Percentiles rank a stretch among this genome's conserved stretches.
phyloP scores from a whole-genome alignment of 768 basidiomycete genomes.

The Glaciozyma antarctica region DNA sequence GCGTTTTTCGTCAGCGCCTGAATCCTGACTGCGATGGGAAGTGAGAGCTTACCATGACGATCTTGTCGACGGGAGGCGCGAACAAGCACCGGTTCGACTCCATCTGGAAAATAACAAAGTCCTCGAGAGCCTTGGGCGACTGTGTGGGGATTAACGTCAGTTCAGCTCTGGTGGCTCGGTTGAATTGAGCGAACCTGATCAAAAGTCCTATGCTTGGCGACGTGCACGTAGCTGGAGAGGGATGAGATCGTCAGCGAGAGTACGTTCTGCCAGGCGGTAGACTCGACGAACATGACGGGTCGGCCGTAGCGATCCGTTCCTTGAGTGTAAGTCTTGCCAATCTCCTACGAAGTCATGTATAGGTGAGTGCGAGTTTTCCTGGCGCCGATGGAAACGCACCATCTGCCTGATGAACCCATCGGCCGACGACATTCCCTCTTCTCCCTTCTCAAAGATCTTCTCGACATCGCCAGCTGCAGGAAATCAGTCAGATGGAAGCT shows the following conservation, averaged over 20 bases:
- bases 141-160: neutral
- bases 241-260: neutral
- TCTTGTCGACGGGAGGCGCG: constrained; percentile 18
- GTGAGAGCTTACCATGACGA: constrained; percentile 10
- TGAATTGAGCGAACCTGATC: neutral
- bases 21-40: no score
- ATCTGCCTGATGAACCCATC: constrained; percentile 33
- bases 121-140: constrained; percentile 25
- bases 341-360: neutral
- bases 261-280: no score
- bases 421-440: constrained; percentile 29
- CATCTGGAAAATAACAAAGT: constrained; percentile 32
- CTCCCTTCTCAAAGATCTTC: constrained; percentile 30
- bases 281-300: constrained; percentile 24
- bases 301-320: constrained; percentile 31
- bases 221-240: constrained; percentile 15
- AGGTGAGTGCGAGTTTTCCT: no score
- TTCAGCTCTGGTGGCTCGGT: no score
- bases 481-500: neutral
- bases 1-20: neutral
- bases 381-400: no score
- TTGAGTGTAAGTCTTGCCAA: constrained; percentile 31
- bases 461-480: constrained; percentile 24
- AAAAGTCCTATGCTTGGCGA: constrained; percentile 22
- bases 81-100: constrained; percentile 26